These are phyloP conservation scores for Linum lewisii DNA, from an alignment of 345 rosid genomes.

Conservation along the genomic window DNA sequence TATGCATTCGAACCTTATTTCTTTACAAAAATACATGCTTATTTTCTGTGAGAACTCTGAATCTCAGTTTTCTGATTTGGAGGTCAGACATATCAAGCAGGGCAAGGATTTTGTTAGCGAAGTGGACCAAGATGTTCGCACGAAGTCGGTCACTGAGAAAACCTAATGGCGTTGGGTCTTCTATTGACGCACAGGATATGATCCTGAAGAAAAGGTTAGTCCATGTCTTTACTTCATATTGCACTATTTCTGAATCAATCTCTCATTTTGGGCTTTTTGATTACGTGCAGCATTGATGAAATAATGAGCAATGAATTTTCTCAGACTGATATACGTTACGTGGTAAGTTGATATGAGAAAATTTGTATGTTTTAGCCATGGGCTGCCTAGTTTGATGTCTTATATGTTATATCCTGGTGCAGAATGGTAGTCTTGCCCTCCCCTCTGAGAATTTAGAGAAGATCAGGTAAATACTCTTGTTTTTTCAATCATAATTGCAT, in stretches of 20 bases:
- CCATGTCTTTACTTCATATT: constrained; percentile 13
- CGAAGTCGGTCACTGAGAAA: constrained; percentile 63
- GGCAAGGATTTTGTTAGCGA: constrained; percentile 79
- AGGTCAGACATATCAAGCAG: constrained; percentile 99
- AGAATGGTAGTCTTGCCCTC: constrained; percentile 51
- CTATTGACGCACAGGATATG: constrained; percentile 52
- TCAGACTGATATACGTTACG: constrained; percentile 31
- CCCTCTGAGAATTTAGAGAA: constrained; percentile 43
- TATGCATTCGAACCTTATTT: constrained; percentile 8
- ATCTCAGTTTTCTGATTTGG: constrained; percentile 89
- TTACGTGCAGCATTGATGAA: constrained; percentile 62
- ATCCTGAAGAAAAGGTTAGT: constrained; percentile 77
- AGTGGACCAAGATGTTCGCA: constrained; percentile 85
- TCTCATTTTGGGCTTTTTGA: constrained; percentile 19
- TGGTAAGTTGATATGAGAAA: constrained; percentile 40
- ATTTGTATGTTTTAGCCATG: constrained; percentile 8
- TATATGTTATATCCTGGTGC: constrained; percentile 19
- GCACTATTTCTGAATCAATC: constrained; percentile 6
- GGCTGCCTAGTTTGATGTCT: constrained; percentile 3
- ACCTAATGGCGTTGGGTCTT: constrained; percentile 49
- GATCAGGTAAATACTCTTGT: constrained; percentile 35
- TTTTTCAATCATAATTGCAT: constrained; percentile 5
- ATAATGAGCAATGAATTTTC: constrained; percentile 64
- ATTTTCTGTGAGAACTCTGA: constrained; percentile 21
- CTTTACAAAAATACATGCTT: not conserved